Evolutionary conservation across 2,329 filamentous ascomycete genomes (phyloP).

Genomic region (Elsinoe ampelina): DNA sequence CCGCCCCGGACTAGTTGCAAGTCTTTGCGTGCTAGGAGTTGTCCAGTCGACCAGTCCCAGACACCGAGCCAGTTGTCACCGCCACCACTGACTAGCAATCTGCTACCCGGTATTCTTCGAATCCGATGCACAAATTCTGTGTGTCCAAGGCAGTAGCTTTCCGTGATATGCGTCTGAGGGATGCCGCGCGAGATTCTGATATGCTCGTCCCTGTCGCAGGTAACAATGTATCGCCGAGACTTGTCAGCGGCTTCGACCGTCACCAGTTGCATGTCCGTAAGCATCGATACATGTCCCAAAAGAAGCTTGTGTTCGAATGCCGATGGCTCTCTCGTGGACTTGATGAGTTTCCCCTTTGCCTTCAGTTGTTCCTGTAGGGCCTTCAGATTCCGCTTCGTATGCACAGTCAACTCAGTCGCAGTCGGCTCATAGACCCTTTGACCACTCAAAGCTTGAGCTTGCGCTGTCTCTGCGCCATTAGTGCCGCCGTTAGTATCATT

Average conservation of each 20-base stretch:
- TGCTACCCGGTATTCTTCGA: slow-evolving; percentile 50
- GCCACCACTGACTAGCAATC: slow-evolving; percentile 73
- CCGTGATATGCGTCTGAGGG: slow-evolving; percentile 79
- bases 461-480: too few species aligned
- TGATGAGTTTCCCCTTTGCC: slow-evolving; percentile 32
- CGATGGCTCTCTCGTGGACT: slow-evolving; percentile 36
- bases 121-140: slow-evolving; percentile 73
- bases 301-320: slow-evolving; percentile 67
- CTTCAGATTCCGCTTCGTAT: slow-evolving; percentile 51
- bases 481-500: slow-evolving; percentile 17
- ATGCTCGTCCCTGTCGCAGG: slow-evolving; percentile 66
- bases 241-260: slow-evolving; percentile 38
- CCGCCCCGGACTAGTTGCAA: slow-evolving; percentile 28
- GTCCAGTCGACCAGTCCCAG: slow-evolving; percentile 67
- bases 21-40: slow-evolving; percentile 46
- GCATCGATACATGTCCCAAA: slow-evolving; percentile 89
- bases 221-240: slow-evolving; percentile 52
- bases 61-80: slow-evolving; percentile 70
- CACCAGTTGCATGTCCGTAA: slow-evolving; percentile 62
- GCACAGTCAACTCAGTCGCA: slow-evolving; percentile 51
- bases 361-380: slow-evolving; percentile 49
- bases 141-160: slow-evolving; percentile 83
- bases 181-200: slow-evolving; percentile 76
- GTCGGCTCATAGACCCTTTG: slow-evolving; percentile 39
- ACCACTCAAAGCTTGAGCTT: too few species aligned